These are phyloP conservation scores for Oryza coarctata DNA, from an alignment of 176 grass and related monocot genomes.

Conservation along the genomic window DNA sequence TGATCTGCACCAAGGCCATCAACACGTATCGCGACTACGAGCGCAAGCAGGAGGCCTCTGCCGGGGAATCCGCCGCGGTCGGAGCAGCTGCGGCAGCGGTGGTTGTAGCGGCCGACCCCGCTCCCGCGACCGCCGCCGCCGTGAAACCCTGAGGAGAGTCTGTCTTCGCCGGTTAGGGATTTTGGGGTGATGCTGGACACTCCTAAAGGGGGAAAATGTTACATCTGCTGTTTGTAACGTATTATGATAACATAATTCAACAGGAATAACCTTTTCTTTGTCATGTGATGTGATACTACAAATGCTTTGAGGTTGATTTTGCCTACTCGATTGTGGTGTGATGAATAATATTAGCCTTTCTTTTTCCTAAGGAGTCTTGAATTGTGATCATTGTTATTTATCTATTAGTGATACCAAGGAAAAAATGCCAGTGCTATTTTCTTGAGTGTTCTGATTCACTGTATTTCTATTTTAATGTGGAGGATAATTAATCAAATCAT, in stretches of 20 bases:
- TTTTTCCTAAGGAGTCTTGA: neutral
- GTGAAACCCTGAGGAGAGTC: constrained; percentile 49
- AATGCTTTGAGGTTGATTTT: neutral
- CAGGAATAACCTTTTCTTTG: neutral
- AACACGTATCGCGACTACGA: constrained; percentile 78
- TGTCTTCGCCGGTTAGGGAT: constrained; percentile 42
- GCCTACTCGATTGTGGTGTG: neutral
- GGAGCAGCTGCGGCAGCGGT: constrained; percentile 23
- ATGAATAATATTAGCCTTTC: constrained; percentile 5
- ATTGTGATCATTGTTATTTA: neutral
- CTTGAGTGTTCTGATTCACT: neutral
- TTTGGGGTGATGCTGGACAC: neutral
- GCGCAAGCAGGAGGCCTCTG: constrained; percentile 55
- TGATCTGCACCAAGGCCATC: constrained; percentile 93
- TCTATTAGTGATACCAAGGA: neutral
- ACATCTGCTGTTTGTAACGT: neutral
- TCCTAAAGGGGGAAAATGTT: neutral
- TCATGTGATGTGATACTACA: constrained; percentile 27
- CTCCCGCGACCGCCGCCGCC: constrained; percentile 32
- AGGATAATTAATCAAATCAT: neutral
- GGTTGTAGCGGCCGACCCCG: constrained; percentile 17
- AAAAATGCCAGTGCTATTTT: neutral
- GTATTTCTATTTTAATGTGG: neutral
- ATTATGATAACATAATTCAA: neutral
- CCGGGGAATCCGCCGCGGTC: neutral